Percentiles rank a stretch among this genome's conserved stretches.
Conservation (phyloP, 768 basidiomycete species). For the Leccinum broughii region DNA sequence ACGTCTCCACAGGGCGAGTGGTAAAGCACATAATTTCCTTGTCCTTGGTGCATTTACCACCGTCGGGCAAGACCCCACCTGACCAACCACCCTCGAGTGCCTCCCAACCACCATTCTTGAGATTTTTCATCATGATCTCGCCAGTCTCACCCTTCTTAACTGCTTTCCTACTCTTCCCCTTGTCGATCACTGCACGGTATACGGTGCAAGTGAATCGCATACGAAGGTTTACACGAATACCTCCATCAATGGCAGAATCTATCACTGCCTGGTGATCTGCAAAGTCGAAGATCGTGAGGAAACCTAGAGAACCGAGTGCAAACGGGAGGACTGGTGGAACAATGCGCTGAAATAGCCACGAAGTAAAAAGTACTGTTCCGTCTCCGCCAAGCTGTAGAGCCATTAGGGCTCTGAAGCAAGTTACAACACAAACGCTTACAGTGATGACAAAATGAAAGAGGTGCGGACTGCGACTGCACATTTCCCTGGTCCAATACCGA, state of each 20-base stretch:
- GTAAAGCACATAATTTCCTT: constrained; percentile 99
- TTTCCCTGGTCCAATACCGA: constrained; percentile 95
- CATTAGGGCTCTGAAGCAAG: constrained; percentile 12
- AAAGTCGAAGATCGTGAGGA: constrained; percentile 97
- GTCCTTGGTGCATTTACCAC: constrained; percentile 64
- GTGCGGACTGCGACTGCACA: constrained; percentile 90
- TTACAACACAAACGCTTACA: constrained; percentile 47
- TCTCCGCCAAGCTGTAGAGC: constrained; percentile 86
- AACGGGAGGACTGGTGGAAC: constrained; percentile 99
- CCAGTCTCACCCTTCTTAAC: constrained; percentile 93
- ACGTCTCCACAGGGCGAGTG: constrained; percentile 91
- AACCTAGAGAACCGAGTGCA: constrained; percentile 94
- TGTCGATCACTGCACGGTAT: constrained; percentile 85
- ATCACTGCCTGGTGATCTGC: constrained; percentile 81
- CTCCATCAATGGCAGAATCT: constrained; percentile 85
- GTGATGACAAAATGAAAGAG: constrained; percentile 98
- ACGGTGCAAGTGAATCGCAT: constrained; percentile 99
- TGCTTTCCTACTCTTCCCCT: constrained; percentile 69
- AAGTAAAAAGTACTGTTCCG: constrained; percentile 97
- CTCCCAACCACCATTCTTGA: constrained; percentile 94
- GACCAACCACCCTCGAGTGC: constrained; percentile 83
- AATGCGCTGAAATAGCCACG: constrained; percentile 98
- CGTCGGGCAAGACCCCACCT: constrained; percentile 43
- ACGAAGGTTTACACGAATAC: constrained; percentile 94
- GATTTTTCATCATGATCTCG: constrained; percentile 94